These are phyloP conservation scores for Fusarium albosuccineum DNA, from an alignment of 2,329 filamentous ascomycete genomes.

Conservation along the genomic window DNA sequence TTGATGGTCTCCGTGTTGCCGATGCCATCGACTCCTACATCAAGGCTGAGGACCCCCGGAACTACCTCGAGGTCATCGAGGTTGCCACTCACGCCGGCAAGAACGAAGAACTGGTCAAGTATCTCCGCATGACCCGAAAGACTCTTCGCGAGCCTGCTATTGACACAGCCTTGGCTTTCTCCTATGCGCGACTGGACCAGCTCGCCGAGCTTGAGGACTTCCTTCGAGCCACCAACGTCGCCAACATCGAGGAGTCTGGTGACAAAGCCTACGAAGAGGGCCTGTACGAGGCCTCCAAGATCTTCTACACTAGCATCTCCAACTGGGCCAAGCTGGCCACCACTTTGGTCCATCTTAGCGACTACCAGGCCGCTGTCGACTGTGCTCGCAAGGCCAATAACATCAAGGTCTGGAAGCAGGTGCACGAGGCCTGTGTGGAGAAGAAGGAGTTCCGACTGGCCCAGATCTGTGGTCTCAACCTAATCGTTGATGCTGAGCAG, in stretches of 20 bases:
- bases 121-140: constrained; percentile 96
- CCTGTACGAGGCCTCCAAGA: constrained; percentile 95
- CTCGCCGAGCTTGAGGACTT: constrained; percentile 96
- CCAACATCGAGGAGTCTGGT: constrained; percentile 95
- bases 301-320: constrained; percentile 97
- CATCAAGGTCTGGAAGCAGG: constrained; percentile 99
- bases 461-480: constrained; percentile 97
- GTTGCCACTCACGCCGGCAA: constrained; percentile 95
- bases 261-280: constrained; percentile 98
- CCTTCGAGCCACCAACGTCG: constrained; percentile 91
- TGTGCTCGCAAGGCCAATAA: constrained; percentile 99
- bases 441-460: constrained; percentile 99
- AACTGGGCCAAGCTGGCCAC: constrained; percentile 99
- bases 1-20: constrained; percentile 91
- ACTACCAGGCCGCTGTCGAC: constrained; percentile 98
- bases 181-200: constrained; percentile 91
- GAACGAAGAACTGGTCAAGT: constrained; percentile 97
- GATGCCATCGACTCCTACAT: constrained; percentile 98
- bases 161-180: constrained; percentile 94
- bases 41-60: constrained; percentile 90
- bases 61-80: constrained; percentile 96
- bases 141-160: constrained; percentile 93
- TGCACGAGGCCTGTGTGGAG: constrained; percentile 93
- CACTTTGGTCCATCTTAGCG: constrained; percentile 94
- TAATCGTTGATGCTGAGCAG: constrained; percentile 98